phyloP scores from a whole-genome alignment of 305 asterid species.

The Fraxinus sp. region DNA sequence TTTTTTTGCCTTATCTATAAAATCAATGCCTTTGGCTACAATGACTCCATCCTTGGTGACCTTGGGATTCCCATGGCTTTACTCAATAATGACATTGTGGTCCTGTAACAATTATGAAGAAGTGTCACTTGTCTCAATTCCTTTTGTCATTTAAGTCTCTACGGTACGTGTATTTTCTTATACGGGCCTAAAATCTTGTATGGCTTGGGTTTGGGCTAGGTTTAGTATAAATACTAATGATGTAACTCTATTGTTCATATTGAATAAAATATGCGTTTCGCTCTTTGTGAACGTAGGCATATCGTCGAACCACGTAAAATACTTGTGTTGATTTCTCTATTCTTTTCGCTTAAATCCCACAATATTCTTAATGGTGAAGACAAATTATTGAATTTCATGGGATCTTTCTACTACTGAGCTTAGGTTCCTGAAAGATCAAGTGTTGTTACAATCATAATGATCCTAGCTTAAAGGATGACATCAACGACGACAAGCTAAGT shows the following conservation, averaged over 20 bases:
- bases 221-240: neutral
- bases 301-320: neutral
- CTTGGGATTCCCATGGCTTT: conserved; percentile 52
- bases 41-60: conserved; percentile 91
- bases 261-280: neutral
- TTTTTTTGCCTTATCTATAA: conserved; percentile 64
- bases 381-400: neutral
- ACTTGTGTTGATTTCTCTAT: neutral
- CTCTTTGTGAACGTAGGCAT: no score
- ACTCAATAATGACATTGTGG: conserved; percentile 67
- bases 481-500: neutral
- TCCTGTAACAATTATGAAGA: conserved; percentile 46
- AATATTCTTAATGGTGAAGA: neutral
- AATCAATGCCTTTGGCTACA: conserved; percentile 74
- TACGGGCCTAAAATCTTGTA: neutral
- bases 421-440: neutral
- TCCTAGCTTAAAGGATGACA: neutral
- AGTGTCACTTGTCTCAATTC: neutral
- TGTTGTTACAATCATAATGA: neutral
- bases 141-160: conserved; percentile 3
- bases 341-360: neutral
- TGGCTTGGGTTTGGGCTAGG: neutral
- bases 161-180: neutral
- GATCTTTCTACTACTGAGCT: neutral
- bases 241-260: neutral